Evolutionary conservation across 768 basidiomycete genomes (phyloP), one percentile per base, ranked within the genome.

Genomic region (Suillus alpinus): DNA sequence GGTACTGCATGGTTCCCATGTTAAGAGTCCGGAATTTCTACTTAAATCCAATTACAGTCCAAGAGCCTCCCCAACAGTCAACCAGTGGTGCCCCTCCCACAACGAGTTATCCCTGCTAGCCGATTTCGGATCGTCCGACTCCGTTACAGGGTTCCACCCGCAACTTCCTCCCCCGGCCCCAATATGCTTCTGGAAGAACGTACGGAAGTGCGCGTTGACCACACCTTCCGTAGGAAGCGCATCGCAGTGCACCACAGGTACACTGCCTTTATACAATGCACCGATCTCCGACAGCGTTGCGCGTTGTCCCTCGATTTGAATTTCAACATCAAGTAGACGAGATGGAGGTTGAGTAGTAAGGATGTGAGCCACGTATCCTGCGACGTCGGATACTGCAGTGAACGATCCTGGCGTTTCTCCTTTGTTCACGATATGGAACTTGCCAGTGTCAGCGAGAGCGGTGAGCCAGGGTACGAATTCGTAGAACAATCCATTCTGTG

Each of bases 401-500:
- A 62, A 71, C 0, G 72, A 75, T 10, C 55, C 60, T 4, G 62
- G 52, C 47, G 57, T 59, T 41, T 69, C 55, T 8, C 68, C 71
- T 40, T 65, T 62, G 14, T 67, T 66, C 1, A 64, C 62, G 59
- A 74, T 56, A 32, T 53, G 58, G 2, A 63, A 57, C 58, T 67
- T 60, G 3, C 68, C 63, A 9, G 59, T 50, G 43, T 58, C 57
- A 18, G 66, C 62, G 16, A 57, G 60, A 20, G 65, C 67, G 44
- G 66, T 50, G 53, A 68, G 47, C n/a, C 62, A 65, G 16, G 72
- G 72, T 29, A 73, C 55, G 51, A 70, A 72, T 13, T 72, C 68
- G 43, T 58, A 57, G 46, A 73, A 50, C 40, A 64, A 39, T 23
- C 72, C 67, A n/a, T 44, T 31, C 67, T 73, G 14, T 29, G n/a